Percentiles rank a stretch among this genome's conserved stretches.
These are phyloP conservation scores for Ophiostoma sp. DNA, from an alignment of 2,329 filamentous ascomycete genomes.

Conservation along the genomic window DNA sequence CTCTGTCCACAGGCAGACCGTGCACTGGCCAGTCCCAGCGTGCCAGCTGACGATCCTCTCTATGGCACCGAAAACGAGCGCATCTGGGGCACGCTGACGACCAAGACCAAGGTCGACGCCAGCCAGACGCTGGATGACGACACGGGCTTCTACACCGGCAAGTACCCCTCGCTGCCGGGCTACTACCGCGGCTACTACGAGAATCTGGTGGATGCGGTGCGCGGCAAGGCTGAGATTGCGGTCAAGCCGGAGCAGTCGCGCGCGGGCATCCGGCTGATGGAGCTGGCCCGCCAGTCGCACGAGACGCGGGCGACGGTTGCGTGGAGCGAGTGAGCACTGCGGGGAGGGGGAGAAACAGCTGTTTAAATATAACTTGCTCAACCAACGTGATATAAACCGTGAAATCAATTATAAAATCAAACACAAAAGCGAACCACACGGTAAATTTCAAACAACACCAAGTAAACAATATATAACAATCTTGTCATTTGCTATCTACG, in stretches of 20 bases:
- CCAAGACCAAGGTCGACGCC: conserved; percentile 26
- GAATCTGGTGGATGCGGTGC: conserved; percentile 38
- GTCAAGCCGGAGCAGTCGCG: conserved; percentile 37
- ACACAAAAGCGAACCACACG: no score
- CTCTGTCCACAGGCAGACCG: conserved; percentile 36
- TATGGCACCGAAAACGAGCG: conserved; percentile 36
- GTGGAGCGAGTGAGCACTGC: conserved; percentile 19
- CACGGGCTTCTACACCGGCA: conserved; percentile 34
- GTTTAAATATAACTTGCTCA: no score
- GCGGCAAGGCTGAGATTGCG: conserved; percentile 35
- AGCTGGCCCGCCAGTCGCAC: conserved; percentile 37
- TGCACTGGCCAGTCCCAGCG: conserved; percentile 22
- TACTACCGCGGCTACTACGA: conserved; percentile 39
- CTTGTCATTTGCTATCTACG: neutral
- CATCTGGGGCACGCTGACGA: conserved; percentile 37
- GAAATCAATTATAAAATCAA: neutral
- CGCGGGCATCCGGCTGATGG: conserved; percentile 38
- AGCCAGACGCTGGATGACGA: conserved; percentile 32
- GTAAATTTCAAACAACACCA: no score
- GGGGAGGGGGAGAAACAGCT: no score
- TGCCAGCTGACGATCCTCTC: conserved; percentile 24
- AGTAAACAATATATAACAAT: no score
- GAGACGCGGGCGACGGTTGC: conserved; percentile 21
- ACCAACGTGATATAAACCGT: neutral
- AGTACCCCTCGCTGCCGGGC: conserved; percentile 37